Percentiles rank a stretch among this genome's conserved stretches.
phyloP scores from a whole-genome alignment of 371 early-diverging fungal genomes.

The Rhizomucor pusillus region DNA sequence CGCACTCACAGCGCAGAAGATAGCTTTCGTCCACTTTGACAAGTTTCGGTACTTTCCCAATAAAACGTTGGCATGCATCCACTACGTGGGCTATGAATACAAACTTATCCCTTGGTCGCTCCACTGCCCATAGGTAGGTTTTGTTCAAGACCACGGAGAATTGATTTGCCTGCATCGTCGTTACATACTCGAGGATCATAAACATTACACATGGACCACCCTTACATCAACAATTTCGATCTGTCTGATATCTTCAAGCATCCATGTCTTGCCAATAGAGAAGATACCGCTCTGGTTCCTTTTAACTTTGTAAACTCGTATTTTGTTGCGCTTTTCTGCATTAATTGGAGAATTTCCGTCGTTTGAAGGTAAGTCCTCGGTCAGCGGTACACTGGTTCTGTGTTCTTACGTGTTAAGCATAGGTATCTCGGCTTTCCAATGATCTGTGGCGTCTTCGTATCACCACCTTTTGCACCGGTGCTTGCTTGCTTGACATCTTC shows the following conservation, averaged over 20 bases:
- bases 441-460: constrained; percentile 21
- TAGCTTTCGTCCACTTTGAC: constrained; percentile 46
- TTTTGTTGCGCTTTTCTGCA: constrained; percentile 45
- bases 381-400: background rate
- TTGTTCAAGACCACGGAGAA: constrained; percentile 49
- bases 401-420: constrained; percentile 40
- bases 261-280: constrained; percentile 57
- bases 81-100: constrained; percentile 46
- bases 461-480: constrained; percentile 13
- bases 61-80: constrained; percentile 40
- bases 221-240: constrained; percentile 59
- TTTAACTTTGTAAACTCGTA: constrained; percentile 56
- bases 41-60: constrained; percentile 37
- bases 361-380: background rate
- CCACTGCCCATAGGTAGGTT: constrained; percentile 51
- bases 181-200: background rate
- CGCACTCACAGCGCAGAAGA: constrained; percentile 35
- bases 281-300: constrained; percentile 55
- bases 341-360: background rate
- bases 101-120: constrained; percentile 43
- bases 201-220: background rate
- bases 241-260: constrained; percentile 55
- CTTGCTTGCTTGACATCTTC: constrained; percentile 47
- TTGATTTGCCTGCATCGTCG: constrained; percentile 31
- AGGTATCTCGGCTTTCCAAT: constrained; percentile 50